Conservation (phyloP, 139 green algal genomes). For the Picochlorum sp. region DNA sequence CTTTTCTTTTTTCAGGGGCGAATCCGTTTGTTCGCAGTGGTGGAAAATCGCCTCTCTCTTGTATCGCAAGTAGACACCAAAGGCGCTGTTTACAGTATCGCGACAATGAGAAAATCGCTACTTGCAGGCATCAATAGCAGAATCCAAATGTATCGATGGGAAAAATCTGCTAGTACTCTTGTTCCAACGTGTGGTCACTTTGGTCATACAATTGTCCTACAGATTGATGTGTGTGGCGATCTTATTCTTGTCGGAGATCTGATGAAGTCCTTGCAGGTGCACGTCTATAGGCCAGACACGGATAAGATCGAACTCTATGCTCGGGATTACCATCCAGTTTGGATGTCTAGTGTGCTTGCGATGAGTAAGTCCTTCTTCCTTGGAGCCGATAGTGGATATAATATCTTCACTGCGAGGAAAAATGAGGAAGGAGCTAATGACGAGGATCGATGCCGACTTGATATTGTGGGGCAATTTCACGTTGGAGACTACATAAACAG, state of each 20-base stretch:
- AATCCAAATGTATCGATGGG: slow-evolving; percentile 70
- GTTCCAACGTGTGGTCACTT: slow-evolving; percentile 60
- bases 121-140: slow-evolving; percentile 85
- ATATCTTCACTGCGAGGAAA: slow-evolving; percentile 74
- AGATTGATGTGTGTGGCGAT: slow-evolving; percentile 66
- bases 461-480: slow-evolving; percentile 77
- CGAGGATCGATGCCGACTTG: slow-evolving; percentile 59
- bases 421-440: slow-evolving; percentile 73
- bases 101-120: slow-evolving; percentile 67
- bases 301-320: slow-evolving; percentile 50
- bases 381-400: slow-evolving; percentile 73
- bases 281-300: slow-evolving; percentile 66
- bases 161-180: slow-evolving; percentile 53
- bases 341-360: slow-evolving; percentile 74
- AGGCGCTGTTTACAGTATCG: slow-evolving; percentile 80
- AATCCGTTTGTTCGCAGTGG: slow-evolving; percentile 59
- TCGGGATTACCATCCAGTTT: slow-evolving; percentile 78
- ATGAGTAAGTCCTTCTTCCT: slow-evolving; percentile 88
- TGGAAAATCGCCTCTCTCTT: slow-evolving; percentile 43
- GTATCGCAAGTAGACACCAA: slow-evolving; percentile 73
- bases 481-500: slow-evolving; percentile 89
- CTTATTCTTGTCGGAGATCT: slow-evolving; percentile 85
- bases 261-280: slow-evolving; percentile 90
- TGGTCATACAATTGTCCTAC: slow-evolving; percentile 76
- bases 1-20: slow-evolving; percentile 37